These are phyloP conservation scores for Xylaria sp. DNA, from an alignment of 2,329 filamentous ascomycete genomes.

Conservation along the genomic window DNA sequence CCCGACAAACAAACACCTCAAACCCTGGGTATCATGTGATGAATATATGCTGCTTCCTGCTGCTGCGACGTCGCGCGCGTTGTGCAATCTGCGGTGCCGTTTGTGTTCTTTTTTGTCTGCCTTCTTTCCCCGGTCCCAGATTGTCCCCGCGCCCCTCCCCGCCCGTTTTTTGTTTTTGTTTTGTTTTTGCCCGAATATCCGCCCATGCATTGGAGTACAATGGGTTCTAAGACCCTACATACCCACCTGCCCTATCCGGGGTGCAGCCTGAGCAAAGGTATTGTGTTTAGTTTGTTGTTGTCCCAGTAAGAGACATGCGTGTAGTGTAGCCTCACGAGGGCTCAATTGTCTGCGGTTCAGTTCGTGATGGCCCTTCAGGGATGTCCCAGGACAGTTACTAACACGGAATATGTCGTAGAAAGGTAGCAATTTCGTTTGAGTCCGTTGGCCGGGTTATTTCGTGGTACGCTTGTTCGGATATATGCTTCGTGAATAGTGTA, in stretches of 20 bases:
- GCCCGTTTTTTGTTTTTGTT: neutral
- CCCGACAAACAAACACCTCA: neutral
- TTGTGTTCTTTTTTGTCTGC: neutral
- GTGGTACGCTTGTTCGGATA: no score
- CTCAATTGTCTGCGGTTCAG: neutral
- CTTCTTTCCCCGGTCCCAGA: neutral
- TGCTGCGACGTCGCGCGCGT: neutral
- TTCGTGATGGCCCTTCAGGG: no score
- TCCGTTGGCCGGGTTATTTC: neutral
- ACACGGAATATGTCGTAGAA: neutral
- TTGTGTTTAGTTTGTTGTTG: no score
- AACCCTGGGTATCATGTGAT: conserved; percentile 1
- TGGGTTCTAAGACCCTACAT: neutral
- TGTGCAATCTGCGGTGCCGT: neutral
- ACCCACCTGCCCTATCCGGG: neutral
- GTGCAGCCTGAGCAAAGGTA: neutral
- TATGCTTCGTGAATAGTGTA: neutral
- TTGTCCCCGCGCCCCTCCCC: neutral
- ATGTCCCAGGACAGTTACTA: no score
- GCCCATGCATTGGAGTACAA: neutral
- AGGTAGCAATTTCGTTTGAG: no score
- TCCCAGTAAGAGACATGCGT: no score
- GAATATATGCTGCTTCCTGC: neutral
- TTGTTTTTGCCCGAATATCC: neutral
- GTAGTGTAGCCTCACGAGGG: neutral